Evolutionary conservation across 768 basidiomycete species (phyloP).

Genomic region (Stropharia rugosoannulata): DNA sequence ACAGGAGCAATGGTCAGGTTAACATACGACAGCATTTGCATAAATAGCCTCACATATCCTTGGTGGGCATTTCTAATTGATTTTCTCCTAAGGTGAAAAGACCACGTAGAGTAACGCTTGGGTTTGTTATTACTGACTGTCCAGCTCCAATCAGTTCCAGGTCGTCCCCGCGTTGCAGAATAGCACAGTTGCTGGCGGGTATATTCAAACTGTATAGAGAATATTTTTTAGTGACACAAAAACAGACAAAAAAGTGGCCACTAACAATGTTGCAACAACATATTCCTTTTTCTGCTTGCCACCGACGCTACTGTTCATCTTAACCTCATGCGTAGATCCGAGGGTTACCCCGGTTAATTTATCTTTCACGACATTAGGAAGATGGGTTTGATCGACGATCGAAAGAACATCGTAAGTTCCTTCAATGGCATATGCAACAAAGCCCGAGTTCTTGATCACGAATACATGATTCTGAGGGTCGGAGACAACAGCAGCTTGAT

Average conservation of each 20-base stretch:
- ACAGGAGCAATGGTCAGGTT: background rate
- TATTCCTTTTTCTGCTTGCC: conserved; percentile 53
- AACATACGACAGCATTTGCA: background rate
- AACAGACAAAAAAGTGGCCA: background rate
- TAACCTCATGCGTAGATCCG: conserved; percentile 79
- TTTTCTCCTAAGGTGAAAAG: conserved; percentile 82
- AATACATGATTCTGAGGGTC: conserved; percentile 81
- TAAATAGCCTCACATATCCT: conserved; percentile 63
- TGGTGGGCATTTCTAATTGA: conserved; percentile 85
- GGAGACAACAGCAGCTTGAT: conserved; percentile 73
- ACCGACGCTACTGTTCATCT: conserved; percentile 63
- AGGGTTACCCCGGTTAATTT: conserved; percentile 57
- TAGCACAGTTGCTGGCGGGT: conserved; percentile 85
- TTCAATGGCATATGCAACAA: conserved; percentile 74
- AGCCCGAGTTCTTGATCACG: conserved; percentile 76
- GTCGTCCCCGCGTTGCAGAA: conserved; percentile 79
- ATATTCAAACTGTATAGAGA: conserved; percentile 60
- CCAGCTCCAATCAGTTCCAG: conserved; percentile 77
- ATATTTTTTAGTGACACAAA: background rate
- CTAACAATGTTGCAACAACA: conserved; percentile 77
- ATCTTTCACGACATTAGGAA: conserved; percentile 60
- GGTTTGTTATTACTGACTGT: conserved; percentile 83
- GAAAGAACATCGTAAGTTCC: conserved; percentile 80
- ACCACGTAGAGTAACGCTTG: conserved; percentile 78
- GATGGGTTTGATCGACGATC: conserved; percentile 83